A percentile compares a stretch with the other conserved stretches of the same genome.
phyloP scores from a whole-genome alignment of 2,329 filamentous ascomycete species.

The Thelonectria rubi region DNA sequence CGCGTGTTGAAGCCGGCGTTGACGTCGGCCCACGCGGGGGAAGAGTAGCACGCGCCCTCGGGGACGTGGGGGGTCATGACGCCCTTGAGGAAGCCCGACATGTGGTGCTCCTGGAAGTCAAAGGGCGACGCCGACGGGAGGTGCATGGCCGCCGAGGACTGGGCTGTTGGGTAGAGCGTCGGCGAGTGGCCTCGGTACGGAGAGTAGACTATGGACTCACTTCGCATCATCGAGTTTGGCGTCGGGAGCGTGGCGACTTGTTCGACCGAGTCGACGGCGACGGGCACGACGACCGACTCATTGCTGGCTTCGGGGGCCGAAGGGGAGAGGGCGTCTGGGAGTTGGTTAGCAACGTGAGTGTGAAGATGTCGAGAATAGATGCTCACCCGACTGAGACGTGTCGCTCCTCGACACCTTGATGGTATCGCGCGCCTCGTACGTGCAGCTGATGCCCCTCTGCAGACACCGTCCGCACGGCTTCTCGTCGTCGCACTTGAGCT shows the following conservation, averaged over 20 bases:
- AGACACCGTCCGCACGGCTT: conserved; percentile 24
- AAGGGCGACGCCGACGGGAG: conserved; percentile 16
- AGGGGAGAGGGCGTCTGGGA: conserved; percentile 9
- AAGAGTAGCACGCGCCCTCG: neutral
- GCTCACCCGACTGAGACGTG: conserved; percentile 17
- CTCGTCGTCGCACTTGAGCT: conserved; percentile 30
- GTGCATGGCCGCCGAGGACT: conserved; percentile 6
- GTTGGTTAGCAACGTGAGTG: neutral
- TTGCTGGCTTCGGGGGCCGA: neutral
- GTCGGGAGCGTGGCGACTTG: conserved; percentile 18
- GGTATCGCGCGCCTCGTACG: conserved; percentile 17
- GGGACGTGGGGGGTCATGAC: conserved; percentile 12
- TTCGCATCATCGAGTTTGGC: conserved; percentile 19
- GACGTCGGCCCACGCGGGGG: conserved; percentile 4
- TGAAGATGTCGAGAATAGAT: neutral
- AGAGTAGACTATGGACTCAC: neutral
- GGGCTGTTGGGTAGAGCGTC: neutral
- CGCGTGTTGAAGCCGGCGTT: conserved; percentile 7
- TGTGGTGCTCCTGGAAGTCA: conserved; percentile 24
- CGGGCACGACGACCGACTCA: conserved; percentile 4
- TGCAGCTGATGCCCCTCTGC: conserved; percentile 19
- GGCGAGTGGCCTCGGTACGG: neutral
- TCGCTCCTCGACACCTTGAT: conserved; percentile 22
- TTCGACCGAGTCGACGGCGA: conserved; percentile 14
- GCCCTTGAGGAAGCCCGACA: conserved; percentile 21